Conservation (phyloP, 2,329 filamentous ascomycete genomes). For the Stagonosporopsis chrysanthemi region DNA sequence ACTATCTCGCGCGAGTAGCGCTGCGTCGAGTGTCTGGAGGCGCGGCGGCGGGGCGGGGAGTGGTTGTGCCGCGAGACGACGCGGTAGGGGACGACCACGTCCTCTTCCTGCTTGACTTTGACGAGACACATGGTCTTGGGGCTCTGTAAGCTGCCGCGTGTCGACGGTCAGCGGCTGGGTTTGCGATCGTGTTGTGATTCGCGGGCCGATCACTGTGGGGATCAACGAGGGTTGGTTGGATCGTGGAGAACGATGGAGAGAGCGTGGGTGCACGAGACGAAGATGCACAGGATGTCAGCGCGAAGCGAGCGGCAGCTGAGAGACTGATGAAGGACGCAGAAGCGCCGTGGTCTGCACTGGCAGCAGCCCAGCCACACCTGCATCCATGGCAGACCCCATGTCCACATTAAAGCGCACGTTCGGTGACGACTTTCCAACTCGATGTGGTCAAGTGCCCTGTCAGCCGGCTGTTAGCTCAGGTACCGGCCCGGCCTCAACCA, state of each 20-base stretch:
- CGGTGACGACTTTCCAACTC: constrained; percentile 32
- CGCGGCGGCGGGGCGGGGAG: constrained; percentile 41
- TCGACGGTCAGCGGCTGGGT: constrained; percentile 2
- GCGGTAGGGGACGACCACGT: constrained; percentile 52
- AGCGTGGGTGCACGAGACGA: neutral
- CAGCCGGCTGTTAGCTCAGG: constrained; percentile 1
- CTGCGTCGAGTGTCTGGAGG: constrained; percentile 33
- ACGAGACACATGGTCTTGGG: constrained; percentile 54
- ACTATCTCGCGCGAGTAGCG: constrained; percentile 45
- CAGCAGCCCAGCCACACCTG: constrained; percentile 41
- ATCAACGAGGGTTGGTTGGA: constrained; percentile 20
- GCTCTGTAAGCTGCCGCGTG: neutral
- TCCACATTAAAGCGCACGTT: constrained; percentile 22
- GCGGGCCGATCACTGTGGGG: constrained; percentile 39
- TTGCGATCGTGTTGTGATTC: constrained; percentile 47
- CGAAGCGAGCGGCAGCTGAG: constrained; percentile 28
- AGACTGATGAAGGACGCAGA: constrained; percentile 24
- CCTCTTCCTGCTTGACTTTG: constrained; percentile 55
- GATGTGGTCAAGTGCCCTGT: constrained; percentile 22
- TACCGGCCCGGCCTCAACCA: constrained; percentile 13
- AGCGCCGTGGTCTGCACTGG: constrained; percentile 29
- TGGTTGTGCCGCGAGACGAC: constrained; percentile 38
- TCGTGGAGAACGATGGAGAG: neutral
- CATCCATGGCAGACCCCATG: constrained; percentile 33
- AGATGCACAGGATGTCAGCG: constrained; percentile 11